These are phyloP conservation scores for Purshia tridentata DNA, from an alignment of 306 rosid species.

Conservation along the genomic window DNA sequence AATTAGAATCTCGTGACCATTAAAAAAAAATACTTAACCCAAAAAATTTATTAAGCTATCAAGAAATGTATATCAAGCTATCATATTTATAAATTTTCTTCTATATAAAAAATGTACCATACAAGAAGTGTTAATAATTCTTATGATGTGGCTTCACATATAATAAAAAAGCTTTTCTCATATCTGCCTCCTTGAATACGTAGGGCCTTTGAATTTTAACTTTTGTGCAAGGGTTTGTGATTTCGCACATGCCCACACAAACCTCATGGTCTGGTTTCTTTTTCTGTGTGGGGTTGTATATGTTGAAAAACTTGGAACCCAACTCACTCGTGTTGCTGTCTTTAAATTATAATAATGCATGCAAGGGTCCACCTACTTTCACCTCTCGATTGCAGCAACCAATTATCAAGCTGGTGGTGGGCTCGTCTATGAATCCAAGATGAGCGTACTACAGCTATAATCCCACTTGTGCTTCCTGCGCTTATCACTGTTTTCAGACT, in stretches of 20 bases:
- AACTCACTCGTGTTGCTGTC: conserved; percentile 47
- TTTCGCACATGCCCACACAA: conserved; percentile 38
- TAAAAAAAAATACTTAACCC: too few relatives aligned
- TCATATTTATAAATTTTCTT: not conserved
- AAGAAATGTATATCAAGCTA: not conserved
- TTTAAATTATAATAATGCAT: conserved; percentile 17
- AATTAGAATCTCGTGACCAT: too few relatives aligned
- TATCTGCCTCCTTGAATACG: conserved; percentile 12
- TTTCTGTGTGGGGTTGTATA: conserved; percentile 18
- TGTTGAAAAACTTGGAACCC: conserved; percentile 30
- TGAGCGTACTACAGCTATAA: conserved; percentile 36
- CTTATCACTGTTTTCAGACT: conserved; percentile 28
- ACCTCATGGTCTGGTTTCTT: not conserved
- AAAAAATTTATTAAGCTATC: too few relatives aligned
- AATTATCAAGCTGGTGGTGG: conserved; percentile 28
- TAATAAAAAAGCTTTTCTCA: not conserved
- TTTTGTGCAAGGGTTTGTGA: conserved; percentile 8
- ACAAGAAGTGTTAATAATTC: too few relatives aligned
- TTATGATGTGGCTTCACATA: not conserved
- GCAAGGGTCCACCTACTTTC: conserved; percentile 27
- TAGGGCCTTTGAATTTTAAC: conserved; percentile 7
- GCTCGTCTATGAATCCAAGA: not conserved
- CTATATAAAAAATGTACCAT: not conserved
- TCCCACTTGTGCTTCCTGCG: conserved; percentile 36
- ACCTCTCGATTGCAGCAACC: not conserved